phyloP scores from a whole-genome alignment of 116 monocot genomes.

The Trichopus zeylanicus region DNA sequence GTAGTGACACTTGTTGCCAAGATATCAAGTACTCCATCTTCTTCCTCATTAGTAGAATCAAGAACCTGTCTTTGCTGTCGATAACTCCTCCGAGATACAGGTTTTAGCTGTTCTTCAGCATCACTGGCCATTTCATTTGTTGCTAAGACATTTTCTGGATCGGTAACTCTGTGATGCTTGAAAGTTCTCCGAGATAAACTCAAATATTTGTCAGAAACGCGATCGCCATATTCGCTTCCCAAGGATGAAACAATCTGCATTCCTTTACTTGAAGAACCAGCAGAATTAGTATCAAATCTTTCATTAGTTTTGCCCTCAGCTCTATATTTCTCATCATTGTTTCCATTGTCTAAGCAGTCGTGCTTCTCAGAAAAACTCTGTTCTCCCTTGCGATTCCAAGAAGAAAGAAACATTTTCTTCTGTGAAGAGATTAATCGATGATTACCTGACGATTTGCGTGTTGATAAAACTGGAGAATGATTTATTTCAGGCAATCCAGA shows the following conservation, averaged over 20 bases:
- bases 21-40: not conserved
- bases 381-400: not conserved
- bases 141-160: too few species aligned
- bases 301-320: not conserved
- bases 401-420: not conserved
- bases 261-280: not conserved
- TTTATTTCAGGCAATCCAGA: not conserved
- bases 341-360: not conserved
- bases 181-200: constrained; percentile 17
- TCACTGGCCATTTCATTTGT: too few species aligned
- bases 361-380: not conserved
- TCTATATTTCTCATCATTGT: not conserved
- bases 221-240: constrained; percentile 9
- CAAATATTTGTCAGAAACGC: not conserved
- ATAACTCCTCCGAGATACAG: constrained; percentile 19
- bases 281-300: not conserved
- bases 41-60: constrained; percentile 3
- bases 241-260: constrained; percentile 12
- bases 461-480: not conserved
- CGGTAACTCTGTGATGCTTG: too few species aligned
- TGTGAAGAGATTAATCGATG: not conserved
- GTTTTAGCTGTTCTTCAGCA: too few species aligned
- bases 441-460: not conserved
- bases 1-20: not conserved
- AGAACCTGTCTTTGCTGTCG: not conserved